Evolutionary conservation across 192 early-diverging fungal species (phyloP), one percentile per base, ranked within the genome.

Genomic region (Backusella westeae): DNA sequence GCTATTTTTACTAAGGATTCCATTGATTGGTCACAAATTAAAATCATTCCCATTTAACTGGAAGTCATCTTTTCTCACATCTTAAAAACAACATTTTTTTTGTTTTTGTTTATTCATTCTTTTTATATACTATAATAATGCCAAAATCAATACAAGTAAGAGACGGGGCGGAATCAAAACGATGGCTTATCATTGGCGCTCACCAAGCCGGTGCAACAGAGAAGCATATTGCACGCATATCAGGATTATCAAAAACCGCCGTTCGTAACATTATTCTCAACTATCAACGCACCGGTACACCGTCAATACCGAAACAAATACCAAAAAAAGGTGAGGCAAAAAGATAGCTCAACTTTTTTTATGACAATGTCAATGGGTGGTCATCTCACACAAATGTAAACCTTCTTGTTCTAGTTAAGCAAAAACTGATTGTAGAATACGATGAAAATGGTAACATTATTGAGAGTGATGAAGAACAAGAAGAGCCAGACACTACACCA

Each of bases 241-340:
- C 80, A 63, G 67, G 73, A 52, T 44, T 81, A 19, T 77, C 80
- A 21, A 74, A 36, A 72, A 75, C 72, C 10, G 77, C 80, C 32
- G 80, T 81, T 52, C 80, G 80, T 32, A 73, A 77, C 36, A 81
- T 81, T 21, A 66, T 81, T 4, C 44, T 77, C 26, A 81, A 81
- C 46, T 81, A 78, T 35, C 67, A 77, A 67, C 73, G 76, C 10
- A 81, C 80, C 1, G 80, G 80, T n/a, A 66, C 74, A 23, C 80
- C 80, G 21, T 75, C 41, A 19, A 34, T 77, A 42, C 76, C 80
- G 6, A 77, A 71, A 36, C 52, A 39, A 26, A 29, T 53, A 52
- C 44, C 76, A 39, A 59, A 59, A 19, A 77, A 78, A 75, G 68
- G 80, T 81, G 65, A 17, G 34, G 42, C 0, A 6, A 44, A 14